phyloP scores from a whole-genome alignment of 352 stramenopile species.

The Phytophthora pistaciae region DNA sequence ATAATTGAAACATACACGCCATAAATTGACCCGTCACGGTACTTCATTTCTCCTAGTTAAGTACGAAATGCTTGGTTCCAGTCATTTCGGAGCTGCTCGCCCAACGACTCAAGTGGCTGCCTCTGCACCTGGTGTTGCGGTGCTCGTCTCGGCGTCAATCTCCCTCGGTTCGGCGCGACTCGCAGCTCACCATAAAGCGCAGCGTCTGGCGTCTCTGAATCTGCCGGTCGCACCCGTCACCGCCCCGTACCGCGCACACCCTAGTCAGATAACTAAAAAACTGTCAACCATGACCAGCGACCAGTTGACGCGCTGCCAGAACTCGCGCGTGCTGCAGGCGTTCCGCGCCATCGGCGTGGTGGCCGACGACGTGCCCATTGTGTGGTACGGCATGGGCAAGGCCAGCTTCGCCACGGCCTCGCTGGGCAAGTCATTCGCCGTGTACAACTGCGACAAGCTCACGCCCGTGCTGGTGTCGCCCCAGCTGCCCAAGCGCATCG shows the following conservation, averaged over 20 bases:
- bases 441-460: constrained; percentile 93
- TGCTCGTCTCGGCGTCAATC: constrained; percentile 15
- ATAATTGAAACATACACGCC: background rate
- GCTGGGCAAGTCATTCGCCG: constrained; percentile 92
- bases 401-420: constrained; percentile 90
- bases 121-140: background rate
- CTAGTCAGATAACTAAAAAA: constrained; percentile 13
- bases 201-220: constrained; percentile 1
- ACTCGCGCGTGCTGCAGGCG: constrained; percentile 83
- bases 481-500: constrained; percentile 83
- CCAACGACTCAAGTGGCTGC: constrained; percentile 20
- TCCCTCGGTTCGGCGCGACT: background rate
- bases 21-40: background rate
- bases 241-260: background rate
- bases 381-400: constrained; percentile 89
- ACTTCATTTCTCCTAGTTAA: constrained; percentile 13
- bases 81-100: constrained; percentile 51
- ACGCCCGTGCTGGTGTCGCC: constrained; percentile 86
- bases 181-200: constrained; percentile 12
- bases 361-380: constrained; percentile 87
- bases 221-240: constrained; percentile 19
- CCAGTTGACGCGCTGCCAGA: constrained; percentile 63
- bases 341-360: constrained; percentile 93
- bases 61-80: constrained; percentile 53
- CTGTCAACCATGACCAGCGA: constrained; percentile 29